phyloP scores from a whole-genome alignment of 2,329 filamentous ascomycete genomes.

The Trichoderma guizhouense region DNA sequence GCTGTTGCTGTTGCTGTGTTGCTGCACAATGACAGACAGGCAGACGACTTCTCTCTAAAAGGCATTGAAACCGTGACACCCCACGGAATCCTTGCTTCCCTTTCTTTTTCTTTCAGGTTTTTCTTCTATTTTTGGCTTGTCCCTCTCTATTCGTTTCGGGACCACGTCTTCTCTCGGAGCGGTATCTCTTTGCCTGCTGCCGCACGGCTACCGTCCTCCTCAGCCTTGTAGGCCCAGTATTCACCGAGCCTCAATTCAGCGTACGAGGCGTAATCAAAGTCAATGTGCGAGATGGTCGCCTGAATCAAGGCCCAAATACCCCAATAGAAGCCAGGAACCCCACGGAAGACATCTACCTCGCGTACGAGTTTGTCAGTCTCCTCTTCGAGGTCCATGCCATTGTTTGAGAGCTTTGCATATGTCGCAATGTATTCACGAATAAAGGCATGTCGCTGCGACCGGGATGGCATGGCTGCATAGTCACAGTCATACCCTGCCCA shows the following conservation, averaged over 20 bases:
- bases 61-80: not conserved
- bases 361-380: conserved; percentile 67
- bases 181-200: conserved; percentile 57
- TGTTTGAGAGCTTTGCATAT: conserved; percentile 57
- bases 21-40: not conserved
- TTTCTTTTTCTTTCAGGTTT: conserved; percentile 7
- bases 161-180: conserved; percentile 78
- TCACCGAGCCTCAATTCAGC: conserved; percentile 82
- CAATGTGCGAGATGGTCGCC: conserved; percentile 87
- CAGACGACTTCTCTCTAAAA: not conserved
- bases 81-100: not conserved
- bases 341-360: conserved; percentile 84
- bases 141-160: conserved; percentile 33
- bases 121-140: conserved; percentile 13
- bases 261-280: conserved; percentile 94
- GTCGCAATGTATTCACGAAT: conserved; percentile 76
- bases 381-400: conserved; percentile 49
- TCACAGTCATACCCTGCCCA: conserved; percentile 98
- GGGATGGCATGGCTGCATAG: conserved; percentile 76
- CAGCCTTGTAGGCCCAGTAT: conserved; percentile 88
- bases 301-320: conserved; percentile 96
- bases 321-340: conserved; percentile 86
- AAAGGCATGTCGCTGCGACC: conserved; percentile 73
- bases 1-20: not conserved
- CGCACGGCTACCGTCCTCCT: conserved; percentile 60